Base-by-base conservation (phyloP, 768 basidiomycete genomes). In the Rhodosporidiobolus odoratus region DNA sequence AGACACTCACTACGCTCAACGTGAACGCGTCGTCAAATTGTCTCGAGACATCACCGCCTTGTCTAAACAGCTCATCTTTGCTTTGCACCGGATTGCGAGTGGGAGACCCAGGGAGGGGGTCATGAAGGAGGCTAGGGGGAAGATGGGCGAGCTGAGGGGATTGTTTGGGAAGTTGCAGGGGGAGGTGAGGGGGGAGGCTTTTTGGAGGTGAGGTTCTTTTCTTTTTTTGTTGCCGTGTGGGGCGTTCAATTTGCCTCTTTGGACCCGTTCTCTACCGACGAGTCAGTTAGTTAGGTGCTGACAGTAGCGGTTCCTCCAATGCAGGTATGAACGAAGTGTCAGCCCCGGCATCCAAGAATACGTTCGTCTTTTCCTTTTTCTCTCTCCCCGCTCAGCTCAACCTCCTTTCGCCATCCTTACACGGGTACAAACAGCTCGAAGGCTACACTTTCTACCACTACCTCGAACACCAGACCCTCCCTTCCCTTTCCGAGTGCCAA, bases 31-130 rank as follows among this genome's bases (percentile, higher is more conserved):
- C 74, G 92, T 96, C 78, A 96, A 97, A 86, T 87, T 90, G 58
- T 76, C 77, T 57, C 87, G 95, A 43, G 93, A 96, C 80, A 85
- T 92, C 60, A 97, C 94, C 34, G 90, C 87, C 75, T 83, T 90
- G 43, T 92, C 92, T 61, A 99, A 99, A 80, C 94, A 91, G 80
- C 83, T 87, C 73, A 97, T 99, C 72, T 98, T 98, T 78, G 86
- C 91, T 48, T 83, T 97, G 7, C 95, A 97, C 77, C 88, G 92
- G 76, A 61, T 74, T 43, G 45, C 58, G 32, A 53, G 27, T 7
- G 60, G 65, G 6, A 59, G 34, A 32, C 5, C 23, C 12, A 48
- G 25, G 58, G 15, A 13, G 10, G 30, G 5, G 53, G 77, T 79
- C 17, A 38, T 82, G 23, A 67, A 64, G 6, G 81, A 81, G 65